These are phyloP conservation scores for Dioscorea cayenensis DNA, from an alignment of 116 monocot genomes.

Conservation along the genomic window DNA sequence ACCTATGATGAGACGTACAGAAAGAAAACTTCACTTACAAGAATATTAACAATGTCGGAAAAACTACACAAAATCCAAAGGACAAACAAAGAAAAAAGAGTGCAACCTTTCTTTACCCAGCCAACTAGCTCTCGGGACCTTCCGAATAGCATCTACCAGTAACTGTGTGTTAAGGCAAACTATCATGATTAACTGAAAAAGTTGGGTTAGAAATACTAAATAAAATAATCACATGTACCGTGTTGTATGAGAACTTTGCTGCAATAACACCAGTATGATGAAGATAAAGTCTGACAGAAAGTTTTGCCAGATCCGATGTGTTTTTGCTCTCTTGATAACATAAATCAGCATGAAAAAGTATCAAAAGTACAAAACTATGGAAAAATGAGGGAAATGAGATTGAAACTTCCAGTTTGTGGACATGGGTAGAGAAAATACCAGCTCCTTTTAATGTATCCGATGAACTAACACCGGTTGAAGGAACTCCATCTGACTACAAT, in stretches of 20 bases:
- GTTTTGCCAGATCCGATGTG: conserved; percentile 27
- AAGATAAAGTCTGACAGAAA: conserved; percentile 55
- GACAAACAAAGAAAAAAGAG: neutral
- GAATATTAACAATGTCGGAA: neutral
- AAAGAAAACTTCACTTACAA: neutral
- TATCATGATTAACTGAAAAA: neutral
- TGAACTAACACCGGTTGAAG: conserved; percentile 21
- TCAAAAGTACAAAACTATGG: neutral
- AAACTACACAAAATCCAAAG: conserved; percentile 2
- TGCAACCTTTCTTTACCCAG: conserved; percentile 73
- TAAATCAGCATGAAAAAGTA: neutral
- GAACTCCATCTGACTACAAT: conserved; percentile 29
- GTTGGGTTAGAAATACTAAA: neutral
- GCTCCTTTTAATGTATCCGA: conserved; percentile 21
- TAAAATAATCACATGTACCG: conserved; percentile 20
- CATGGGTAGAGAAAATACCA: conserved; percentile 20
- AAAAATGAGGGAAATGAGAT: neutral
- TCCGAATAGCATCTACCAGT: conserved; percentile 62
- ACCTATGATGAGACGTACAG: conserved; percentile 20
- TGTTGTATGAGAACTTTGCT: conserved; percentile 76
- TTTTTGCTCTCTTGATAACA: conserved; percentile 11
- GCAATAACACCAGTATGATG: conserved; percentile 77
- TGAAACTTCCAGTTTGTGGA: neutral
- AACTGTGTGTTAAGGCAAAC: conserved; percentile 23
- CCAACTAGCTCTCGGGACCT: conserved; percentile 80